Evolutionary conservation across 2,329 filamentous ascomycete genomes (phyloP).

Genomic region (Stemphylium beticola): DNA sequence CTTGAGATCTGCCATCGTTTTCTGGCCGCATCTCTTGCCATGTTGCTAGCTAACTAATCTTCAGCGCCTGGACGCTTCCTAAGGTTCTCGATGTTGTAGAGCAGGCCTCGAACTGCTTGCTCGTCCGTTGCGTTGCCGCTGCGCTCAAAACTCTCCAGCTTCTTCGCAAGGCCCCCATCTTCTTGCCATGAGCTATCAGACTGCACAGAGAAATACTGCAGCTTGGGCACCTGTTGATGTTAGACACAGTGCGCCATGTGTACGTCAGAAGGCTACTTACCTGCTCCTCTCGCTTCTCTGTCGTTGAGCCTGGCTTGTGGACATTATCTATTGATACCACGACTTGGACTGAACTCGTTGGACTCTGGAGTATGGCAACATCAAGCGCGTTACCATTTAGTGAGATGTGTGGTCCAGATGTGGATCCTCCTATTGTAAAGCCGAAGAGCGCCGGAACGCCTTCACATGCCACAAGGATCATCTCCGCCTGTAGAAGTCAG

Average conservation of each 20-base stretch:
- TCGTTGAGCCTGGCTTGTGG: constrained; percentile 59
- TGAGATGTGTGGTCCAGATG: constrained; percentile 53
- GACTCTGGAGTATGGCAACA: constrained; percentile 44
- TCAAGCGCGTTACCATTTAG: constrained; percentile 72
- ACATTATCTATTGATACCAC: constrained; percentile 62
- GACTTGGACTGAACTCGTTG: constrained; percentile 15
- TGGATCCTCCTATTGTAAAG: constrained; percentile 58
- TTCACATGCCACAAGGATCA: constrained; percentile 52
- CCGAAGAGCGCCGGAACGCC: constrained; percentile 67
- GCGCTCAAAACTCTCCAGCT: constrained; percentile 26
- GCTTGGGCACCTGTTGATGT: constrained; percentile 23
- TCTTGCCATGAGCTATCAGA: constrained; percentile 32
- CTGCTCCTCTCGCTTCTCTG: constrained; percentile 41
- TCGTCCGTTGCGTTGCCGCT: constrained; percentile 33
- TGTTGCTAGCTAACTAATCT: constrained; percentile 38
- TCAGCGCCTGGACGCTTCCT: constrained; percentile 55
- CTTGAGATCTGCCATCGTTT: not conserved
- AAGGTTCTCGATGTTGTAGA: constrained; percentile 57
- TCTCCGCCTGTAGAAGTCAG: constrained; percentile 27
- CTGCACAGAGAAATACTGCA: constrained; percentile 36
- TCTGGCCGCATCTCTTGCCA: constrained; percentile 1
- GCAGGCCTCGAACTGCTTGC: constrained; percentile 51
- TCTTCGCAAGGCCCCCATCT: constrained; percentile 18
- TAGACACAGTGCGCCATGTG: constrained; percentile 14
- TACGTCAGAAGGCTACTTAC: constrained; percentile 26